Evolutionary conservation across 306 rosid genomes (phyloP).

Genomic region (Leucaena leucocephala): DNA sequence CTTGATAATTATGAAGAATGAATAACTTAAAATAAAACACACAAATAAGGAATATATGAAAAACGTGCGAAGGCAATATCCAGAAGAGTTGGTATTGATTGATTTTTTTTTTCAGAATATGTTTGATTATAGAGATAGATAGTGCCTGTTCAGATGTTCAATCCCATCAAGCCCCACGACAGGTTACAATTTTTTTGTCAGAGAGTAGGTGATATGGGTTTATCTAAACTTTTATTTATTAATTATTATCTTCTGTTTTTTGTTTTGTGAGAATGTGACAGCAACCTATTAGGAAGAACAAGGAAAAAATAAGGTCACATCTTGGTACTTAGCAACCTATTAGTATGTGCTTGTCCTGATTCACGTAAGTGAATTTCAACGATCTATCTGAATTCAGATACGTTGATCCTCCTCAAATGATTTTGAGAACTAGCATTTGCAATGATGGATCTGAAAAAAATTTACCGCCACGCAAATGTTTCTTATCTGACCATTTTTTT

Average conservation of each 20-base stretch:
- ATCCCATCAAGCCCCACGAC: background rate
- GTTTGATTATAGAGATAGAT: background rate
- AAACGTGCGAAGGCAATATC: background rate
- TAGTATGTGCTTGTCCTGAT: conserved; percentile 37
- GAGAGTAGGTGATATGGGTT: background rate
- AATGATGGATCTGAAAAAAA: no score
- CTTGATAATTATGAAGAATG: background rate
- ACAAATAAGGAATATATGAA: background rate
- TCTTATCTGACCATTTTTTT: no score
- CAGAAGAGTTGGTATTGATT: background rate
- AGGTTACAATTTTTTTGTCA: background rate
- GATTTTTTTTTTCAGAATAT: background rate
- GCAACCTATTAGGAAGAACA: background rate
- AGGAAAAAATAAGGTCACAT: background rate
- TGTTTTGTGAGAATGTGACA: conserved; percentile 13
- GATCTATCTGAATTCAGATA: background rate
- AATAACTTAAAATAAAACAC: background rate
- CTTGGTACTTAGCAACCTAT: background rate
- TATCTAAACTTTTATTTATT: background rate
- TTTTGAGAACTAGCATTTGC: no score
- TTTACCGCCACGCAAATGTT: no score
- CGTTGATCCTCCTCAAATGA: conserved; percentile 18
- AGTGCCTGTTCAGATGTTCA: background rate
- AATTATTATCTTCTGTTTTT: background rate
- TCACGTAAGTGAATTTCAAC: conserved; percentile 10